Conservation (phyloP, 768 basidiomycete species). For the Neoboletus brunneissimus region DNA sequence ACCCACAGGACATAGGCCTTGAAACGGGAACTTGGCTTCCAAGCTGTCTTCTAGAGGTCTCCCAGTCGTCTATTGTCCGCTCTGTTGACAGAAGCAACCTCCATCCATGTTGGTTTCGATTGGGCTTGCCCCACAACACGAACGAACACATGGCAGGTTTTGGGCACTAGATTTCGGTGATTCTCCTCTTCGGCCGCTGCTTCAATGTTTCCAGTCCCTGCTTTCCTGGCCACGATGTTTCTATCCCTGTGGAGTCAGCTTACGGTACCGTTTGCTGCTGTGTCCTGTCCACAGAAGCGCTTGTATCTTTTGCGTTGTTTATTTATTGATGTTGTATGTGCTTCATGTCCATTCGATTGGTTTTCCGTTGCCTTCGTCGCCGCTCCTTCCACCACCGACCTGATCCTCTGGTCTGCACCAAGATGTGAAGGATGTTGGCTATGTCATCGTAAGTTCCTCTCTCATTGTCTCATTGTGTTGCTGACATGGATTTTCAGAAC, state of each 20-base stretch:
- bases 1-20: constrained; percentile 26
- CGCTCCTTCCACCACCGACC: constrained; percentile 30
- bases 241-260: constrained; percentile 21
- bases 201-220: constrained; percentile 19
- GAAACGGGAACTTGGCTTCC: constrained; percentile 19
- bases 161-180: no score
- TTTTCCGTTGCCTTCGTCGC: constrained; percentile 6
- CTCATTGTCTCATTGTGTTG: background rate
- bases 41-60: no score
- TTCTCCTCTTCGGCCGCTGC: no score
- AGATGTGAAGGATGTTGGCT: constrained; percentile 99
- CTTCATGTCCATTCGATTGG: constrained; percentile 28
- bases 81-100: no score
- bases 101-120: no score
- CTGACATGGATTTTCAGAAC: constrained; percentile 51
- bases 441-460: constrained; percentile 76
- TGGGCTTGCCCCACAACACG: no score
- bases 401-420: constrained; percentile 31
- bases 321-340: constrained; percentile 35
- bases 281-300: constrained; percentile 33
- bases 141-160: no score
- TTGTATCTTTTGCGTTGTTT: constrained; percentile 27
- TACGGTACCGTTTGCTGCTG: constrained; percentile 20
- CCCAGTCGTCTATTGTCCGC: no score
- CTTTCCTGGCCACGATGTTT: no score